A percentile compares a stretch with the other conserved stretches of the same genome.
These are phyloP conservation scores for Aspergillus puulaauensis DNA, from an alignment of 2,329 filamentous ascomycete genomes.

Conservation along the genomic window DNA sequence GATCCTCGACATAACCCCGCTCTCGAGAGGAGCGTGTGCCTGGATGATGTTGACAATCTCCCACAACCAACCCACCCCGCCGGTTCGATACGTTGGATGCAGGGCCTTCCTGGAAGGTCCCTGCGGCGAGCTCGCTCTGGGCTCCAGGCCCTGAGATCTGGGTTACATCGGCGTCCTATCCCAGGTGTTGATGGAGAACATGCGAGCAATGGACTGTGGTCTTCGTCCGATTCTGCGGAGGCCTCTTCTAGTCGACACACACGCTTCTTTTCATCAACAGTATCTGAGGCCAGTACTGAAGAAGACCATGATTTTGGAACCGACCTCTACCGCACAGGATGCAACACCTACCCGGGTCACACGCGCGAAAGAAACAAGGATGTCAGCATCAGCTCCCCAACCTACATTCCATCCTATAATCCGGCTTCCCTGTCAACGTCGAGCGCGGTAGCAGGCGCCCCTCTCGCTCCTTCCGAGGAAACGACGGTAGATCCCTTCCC, in stretches of 20 bases:
- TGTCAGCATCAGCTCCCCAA: background rate
- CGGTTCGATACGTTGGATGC: conserved; percentile 25
- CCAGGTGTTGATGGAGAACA: background rate
- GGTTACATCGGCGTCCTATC: conserved; percentile 23
- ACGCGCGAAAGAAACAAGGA: conserved; percentile 9
- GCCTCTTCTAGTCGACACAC: conserved; percentile 16
- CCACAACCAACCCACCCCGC: conserved; percentile 16
- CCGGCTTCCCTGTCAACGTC: background rate
- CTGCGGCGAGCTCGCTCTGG: conserved; percentile 34
- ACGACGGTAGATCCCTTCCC: background rate
- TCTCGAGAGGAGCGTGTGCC: conserved; percentile 9
- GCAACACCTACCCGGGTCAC: conserved; percentile 13
- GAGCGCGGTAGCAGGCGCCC: background rate
- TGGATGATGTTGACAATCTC: conserved; percentile 10
- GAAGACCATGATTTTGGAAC: conserved; percentile 28
- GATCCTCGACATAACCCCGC: conserved; percentile 37
- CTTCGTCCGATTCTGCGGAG: conserved; percentile 20
- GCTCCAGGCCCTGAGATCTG: conserved; percentile 28
- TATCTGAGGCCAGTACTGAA: conserved; percentile 32
- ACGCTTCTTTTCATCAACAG: conserved; percentile 16
- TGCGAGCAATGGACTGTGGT: conserved; percentile 12
- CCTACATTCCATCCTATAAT: conserved; percentile 8
- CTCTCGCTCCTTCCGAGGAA: background rate
- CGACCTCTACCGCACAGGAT: conserved; percentile 25
- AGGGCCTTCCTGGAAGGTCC: conserved; percentile 28